These are phyloP conservation scores for Beauveria sp. DNA, from an alignment of 2,329 filamentous ascomycete species.

Conservation along the genomic window DNA sequence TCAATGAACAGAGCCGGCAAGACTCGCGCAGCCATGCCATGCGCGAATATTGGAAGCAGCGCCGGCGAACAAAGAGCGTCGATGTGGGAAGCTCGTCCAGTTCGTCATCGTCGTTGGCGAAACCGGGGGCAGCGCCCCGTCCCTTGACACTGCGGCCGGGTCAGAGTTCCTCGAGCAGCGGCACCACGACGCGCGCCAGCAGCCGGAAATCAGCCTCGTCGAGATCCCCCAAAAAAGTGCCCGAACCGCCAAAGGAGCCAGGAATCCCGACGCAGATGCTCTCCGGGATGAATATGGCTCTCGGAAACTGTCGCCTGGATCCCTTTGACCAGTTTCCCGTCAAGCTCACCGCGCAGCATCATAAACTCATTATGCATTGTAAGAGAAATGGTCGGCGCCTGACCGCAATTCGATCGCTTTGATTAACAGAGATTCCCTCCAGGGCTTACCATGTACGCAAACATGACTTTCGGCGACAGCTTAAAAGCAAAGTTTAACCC, in stretches of 20 bases:
- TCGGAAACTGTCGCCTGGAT: constrained; percentile 22
- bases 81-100: neutral
- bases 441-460: constrained; percentile 25
- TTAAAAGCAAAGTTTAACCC: constrained; percentile 25
- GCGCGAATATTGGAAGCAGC: constrained; percentile 15
- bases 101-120: neutral
- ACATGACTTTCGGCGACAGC: constrained; percentile 25
- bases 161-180: neutral
- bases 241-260: neutral
- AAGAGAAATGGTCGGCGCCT: neutral
- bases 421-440: neutral
- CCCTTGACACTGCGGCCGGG: neutral
- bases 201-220: neutral
- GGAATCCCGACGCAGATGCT: constrained; percentile 16
- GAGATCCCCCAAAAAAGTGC: neutral
- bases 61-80: constrained; percentile 15
- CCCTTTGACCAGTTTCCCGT: constrained; percentile 30
- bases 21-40: constrained; percentile 27
- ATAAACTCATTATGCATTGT: constrained; percentile 31
- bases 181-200: neutral
- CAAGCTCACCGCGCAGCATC: constrained; percentile 25
- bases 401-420: neutral
- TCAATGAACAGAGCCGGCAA: neutral
- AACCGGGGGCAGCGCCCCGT: neutral
- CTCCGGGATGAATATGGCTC: constrained; percentile 22